phyloP scores from a whole-genome alignment of 176 grass and related monocot species.

The Pharus latifolius region DNA sequence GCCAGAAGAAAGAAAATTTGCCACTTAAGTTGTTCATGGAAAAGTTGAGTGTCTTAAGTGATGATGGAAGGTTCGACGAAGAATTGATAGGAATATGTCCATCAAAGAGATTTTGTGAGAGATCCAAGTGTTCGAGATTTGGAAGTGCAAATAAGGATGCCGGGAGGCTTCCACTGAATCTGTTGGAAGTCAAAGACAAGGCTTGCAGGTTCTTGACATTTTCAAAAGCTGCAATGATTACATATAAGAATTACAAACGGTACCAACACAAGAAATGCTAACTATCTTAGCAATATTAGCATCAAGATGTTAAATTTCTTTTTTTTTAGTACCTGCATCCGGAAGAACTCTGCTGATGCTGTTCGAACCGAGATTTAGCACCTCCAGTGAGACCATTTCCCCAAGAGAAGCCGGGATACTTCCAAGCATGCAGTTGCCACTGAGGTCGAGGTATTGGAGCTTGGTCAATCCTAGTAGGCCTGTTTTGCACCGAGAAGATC shows the following conservation, averaged over 20 bases:
- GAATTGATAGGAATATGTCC: neutral
- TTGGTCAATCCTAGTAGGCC: neutral
- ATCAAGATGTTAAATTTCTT: no score
- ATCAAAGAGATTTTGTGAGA: neutral
- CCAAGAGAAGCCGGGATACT: neutral
- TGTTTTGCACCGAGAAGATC: no score
- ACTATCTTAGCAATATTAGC: no score
- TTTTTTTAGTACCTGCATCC: neutral
- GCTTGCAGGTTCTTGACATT: neutral
- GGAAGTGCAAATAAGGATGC: neutral
- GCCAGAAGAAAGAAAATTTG: neutral
- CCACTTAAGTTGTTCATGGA: neutral
- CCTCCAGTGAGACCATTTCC: neutral
- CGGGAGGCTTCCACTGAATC: conserved; percentile 6
- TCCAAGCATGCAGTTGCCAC: neutral
- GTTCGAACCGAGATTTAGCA: no score
- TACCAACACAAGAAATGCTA: neutral
- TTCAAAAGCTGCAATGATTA: neutral
- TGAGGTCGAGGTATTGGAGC: conserved; percentile 13
- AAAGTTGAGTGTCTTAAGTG: neutral
- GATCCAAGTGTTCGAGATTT: neutral
- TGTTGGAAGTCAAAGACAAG: neutral
- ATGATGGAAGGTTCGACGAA: neutral
- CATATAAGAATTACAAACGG: neutral
- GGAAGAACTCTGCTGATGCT: neutral